A percentile compares a stretch with the other conserved stretches of the same genome.
Conservation (phyloP, 140 eudicot species). For the Cichorium intybus region DNA sequence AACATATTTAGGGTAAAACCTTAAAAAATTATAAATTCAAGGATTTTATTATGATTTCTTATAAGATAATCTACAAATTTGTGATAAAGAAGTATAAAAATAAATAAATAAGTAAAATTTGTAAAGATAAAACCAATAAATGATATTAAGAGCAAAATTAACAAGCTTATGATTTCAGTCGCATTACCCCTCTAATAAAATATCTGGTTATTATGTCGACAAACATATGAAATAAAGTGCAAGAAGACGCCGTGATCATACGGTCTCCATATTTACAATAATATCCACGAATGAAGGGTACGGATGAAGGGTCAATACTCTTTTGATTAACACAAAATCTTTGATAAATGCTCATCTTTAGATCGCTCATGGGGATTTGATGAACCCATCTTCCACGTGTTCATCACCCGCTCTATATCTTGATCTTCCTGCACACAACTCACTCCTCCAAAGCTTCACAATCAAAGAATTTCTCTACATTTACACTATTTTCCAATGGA, state of each 20-base stretch:
- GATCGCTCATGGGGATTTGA: slow-evolving; percentile 44
- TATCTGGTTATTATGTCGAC: background rate
- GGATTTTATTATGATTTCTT: too few species aligned
- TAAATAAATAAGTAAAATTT: too few species aligned
- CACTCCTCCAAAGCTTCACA: slow-evolving; percentile 14
- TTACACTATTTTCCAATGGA: slow-evolving; percentile 29
- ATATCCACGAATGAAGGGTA: slow-evolving; percentile 33
- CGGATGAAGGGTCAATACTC: slow-evolving; percentile 29
- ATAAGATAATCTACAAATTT: too few species aligned
- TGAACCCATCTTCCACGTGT: slow-evolving; percentile 21
- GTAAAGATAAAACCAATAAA: too few species aligned
- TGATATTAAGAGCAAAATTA: too few species aligned
- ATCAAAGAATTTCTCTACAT: slow-evolving; percentile 1
- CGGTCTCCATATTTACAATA: background rate
- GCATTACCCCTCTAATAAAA: too few species aligned
- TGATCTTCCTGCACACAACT: slow-evolving; percentile 7
- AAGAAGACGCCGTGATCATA: slow-evolving; percentile 23
- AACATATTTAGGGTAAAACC: too few species aligned
- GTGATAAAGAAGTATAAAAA: too few species aligned
- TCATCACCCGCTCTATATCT: slow-evolving; percentile 5
- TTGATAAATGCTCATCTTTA: slow-evolving; percentile 1
- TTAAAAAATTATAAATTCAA: too few species aligned
- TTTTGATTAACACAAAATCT: slow-evolving; percentile 12
- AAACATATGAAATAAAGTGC: slow-evolving; percentile 16
- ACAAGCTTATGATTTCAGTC: too few species aligned